These are phyloP conservation scores for Cantharellus anzutake DNA, from an alignment of 768 basidiomycete species.

Conservation along the genomic window DNA sequence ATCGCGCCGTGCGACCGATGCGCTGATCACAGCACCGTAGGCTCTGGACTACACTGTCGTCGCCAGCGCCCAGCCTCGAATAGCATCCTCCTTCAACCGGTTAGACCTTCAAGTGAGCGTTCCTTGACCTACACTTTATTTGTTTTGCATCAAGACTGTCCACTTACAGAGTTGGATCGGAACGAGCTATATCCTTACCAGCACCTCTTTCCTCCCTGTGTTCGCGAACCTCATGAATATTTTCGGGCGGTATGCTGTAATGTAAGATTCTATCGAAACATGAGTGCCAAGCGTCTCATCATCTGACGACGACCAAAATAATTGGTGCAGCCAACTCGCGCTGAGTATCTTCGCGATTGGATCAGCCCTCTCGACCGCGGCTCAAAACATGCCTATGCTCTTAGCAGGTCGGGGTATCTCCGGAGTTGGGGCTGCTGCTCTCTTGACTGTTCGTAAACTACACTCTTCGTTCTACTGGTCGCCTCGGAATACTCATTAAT, in stretches of 20 bases:
- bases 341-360: slow-evolving; percentile 28
- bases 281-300: no score
- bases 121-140: no score
- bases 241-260: slow-evolving; percentile 29
- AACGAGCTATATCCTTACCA: slow-evolving; percentile 30
- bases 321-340: slow-evolving; percentile 18
- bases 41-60: slow-evolving; percentile 20
- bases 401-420: slow-evolving; percentile 25
- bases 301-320: not conserved
- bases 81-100: slow-evolving; percentile 23
- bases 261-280: slow-evolving; percentile 8
- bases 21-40: not conserved
- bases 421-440: slow-evolving; percentile 12
- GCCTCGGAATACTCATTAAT: not conserved
- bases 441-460: slow-evolving; percentile 9
- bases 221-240: slow-evolving; percentile 32
- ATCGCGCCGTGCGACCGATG: not conserved
- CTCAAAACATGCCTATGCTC: slow-evolving; percentile 26
- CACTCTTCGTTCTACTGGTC: not conserved
- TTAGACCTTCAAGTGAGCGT: slow-evolving; percentile 16
- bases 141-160: no score
- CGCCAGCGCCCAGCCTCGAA: slow-evolving; percentile 32
- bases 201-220: slow-evolving; percentile 33
- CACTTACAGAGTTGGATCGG: no score
- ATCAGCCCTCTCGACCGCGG: slow-evolving; percentile 29